Conservation (phyloP, 2,329 filamentous ascomycete species). For the Nectriaceae sp. region DNA sequence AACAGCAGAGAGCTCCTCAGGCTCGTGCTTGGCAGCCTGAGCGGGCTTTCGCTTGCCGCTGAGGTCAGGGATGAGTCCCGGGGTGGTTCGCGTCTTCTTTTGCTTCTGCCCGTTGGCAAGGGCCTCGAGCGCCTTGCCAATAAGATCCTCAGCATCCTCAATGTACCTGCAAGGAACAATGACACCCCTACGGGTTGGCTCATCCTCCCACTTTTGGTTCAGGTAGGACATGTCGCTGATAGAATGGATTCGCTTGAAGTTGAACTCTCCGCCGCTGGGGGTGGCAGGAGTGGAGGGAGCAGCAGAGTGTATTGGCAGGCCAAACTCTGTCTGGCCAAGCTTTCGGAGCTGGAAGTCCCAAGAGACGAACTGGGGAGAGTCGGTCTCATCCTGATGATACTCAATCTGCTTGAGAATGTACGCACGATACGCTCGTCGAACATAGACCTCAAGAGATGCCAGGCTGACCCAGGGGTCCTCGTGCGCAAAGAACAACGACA, state of each 20-base stretch:
- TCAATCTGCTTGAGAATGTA: constrained; percentile 89
- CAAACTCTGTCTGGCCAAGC: constrained; percentile 88
- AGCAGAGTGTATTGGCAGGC: constrained; percentile 75
- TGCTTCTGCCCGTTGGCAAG: constrained; percentile 65
- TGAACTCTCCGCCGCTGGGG: constrained; percentile 58
- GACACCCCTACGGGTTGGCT: constrained; percentile 87
- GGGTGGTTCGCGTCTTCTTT: constrained; percentile 54
- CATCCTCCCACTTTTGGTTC: constrained; percentile 68
- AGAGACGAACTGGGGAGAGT: constrained; percentile 72
- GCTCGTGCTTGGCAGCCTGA: constrained; percentile 26
- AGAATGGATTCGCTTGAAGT: constrained; percentile 83
- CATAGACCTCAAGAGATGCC: constrained; percentile 92
- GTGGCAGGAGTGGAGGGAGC: constrained; percentile 84
- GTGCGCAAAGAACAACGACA: constrained; percentile 94
- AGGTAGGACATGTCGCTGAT: constrained; percentile 97
- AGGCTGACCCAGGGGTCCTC: constrained; percentile 92
- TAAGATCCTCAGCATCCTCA: constrained; percentile 87
- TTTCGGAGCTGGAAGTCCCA: constrained; percentile 98
- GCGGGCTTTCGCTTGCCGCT: constrained; percentile 68
- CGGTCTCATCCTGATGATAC: constrained; percentile 79
- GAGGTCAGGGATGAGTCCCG: constrained; percentile 70
- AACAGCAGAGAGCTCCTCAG: constrained; percentile 84
- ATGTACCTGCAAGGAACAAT: constrained; percentile 92
- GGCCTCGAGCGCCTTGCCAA: constrained; percentile 80
- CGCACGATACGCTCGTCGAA: constrained; percentile 93